These are phyloP conservation scores for Podila epicladia DNA, from an alignment of 192 early-diverging fungal species.

Conservation along the genomic window DNA sequence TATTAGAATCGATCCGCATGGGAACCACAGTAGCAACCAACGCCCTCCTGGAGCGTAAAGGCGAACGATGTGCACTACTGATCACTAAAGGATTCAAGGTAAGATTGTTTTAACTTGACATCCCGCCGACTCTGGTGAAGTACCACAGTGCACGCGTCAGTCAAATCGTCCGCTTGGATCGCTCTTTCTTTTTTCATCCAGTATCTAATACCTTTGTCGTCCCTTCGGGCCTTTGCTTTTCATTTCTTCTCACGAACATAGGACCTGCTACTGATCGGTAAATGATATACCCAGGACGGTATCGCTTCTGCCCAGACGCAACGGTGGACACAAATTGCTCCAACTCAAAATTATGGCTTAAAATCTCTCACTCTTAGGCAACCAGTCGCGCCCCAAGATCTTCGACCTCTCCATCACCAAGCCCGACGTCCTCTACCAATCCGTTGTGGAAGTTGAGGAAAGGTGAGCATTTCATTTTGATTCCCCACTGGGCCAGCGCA, in stretches of 20 bases:
- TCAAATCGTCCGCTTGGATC: neutral
- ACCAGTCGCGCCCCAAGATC: slow-evolving; percentile 93
- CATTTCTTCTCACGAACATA: slow-evolving; percentile 13
- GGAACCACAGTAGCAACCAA: slow-evolving; percentile 99
- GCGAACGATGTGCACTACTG: slow-evolving; percentile 87
- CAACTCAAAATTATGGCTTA: too few species aligned
- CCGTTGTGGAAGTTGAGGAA: slow-evolving; percentile 87
- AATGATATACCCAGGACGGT: neutral
- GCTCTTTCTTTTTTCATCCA: neutral
- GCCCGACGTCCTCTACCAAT: slow-evolving; percentile 87
- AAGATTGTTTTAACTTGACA: neutral
- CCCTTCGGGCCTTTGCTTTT: slow-evolving; percentile 2
- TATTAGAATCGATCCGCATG: slow-evolving; percentile 83
- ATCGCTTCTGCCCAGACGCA: neutral
- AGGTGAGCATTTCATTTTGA: slow-evolving; percentile 55
- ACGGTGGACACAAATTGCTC: slow-evolving; percentile 1
- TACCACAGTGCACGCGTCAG: too few species aligned
- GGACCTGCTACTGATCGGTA: slow-evolving; percentile 60
- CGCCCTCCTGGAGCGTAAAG: slow-evolving; percentile 86
- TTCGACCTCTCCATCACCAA: slow-evolving; percentile 91
- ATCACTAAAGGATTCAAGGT: slow-evolving; percentile 95
- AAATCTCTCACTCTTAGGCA: slow-evolving; percentile 65
- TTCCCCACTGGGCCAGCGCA: too few species aligned
- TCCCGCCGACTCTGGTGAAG: neutral
- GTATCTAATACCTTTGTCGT: slow-evolving; percentile 7